phyloP scores from a whole-genome alignment of 2,329 filamentous ascomycete species.

The Biscogniauxia sp. region DNA sequence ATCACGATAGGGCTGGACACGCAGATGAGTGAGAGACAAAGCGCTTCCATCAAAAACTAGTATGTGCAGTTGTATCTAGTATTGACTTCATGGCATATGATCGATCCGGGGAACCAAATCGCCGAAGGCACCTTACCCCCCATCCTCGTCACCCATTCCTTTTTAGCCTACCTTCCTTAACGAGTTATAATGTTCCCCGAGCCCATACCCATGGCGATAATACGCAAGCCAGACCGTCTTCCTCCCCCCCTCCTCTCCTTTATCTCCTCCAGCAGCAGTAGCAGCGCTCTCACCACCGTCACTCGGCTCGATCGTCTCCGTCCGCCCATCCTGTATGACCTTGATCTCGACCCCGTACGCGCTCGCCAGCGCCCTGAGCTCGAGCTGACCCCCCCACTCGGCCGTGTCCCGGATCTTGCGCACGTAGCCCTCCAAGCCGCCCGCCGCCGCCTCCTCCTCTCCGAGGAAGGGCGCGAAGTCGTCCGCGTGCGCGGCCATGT shows the following conservation, averaged over 20 bases:
- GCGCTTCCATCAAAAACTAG: too few species aligned
- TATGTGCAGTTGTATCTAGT: too few species aligned
- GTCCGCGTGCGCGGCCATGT: constrained; percentile 70
- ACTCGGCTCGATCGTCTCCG: constrained; percentile 67
- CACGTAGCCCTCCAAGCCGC: constrained; percentile 71
- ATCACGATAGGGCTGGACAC: too few species aligned
- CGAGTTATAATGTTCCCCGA: constrained; percentile 98
- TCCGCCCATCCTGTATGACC: constrained; percentile 79
- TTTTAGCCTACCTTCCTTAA: constrained; percentile 48
- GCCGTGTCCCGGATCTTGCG: constrained; percentile 79
- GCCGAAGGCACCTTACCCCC: too few species aligned
- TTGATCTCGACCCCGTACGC: constrained; percentile 78
- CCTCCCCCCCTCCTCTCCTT: constrained; percentile 37
- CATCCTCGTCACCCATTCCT: background rate
- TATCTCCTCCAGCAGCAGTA: constrained; percentile 15
- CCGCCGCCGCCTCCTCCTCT: constrained; percentile 32
- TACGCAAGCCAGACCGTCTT: constrained; percentile 87
- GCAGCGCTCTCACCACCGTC: too few species aligned
- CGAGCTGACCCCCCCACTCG: constrained; percentile 94
- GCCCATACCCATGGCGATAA: constrained; percentile 87
- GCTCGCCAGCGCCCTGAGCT: constrained; percentile 79
- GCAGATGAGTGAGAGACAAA: too few species aligned
- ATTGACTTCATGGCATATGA: too few species aligned
- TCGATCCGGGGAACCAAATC: too few species aligned
- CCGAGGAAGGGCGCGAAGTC: constrained; percentile 88